Conservation (phyloP, 2,329 filamentous ascomycete genomes). For the Epichloe sp. region DNA sequence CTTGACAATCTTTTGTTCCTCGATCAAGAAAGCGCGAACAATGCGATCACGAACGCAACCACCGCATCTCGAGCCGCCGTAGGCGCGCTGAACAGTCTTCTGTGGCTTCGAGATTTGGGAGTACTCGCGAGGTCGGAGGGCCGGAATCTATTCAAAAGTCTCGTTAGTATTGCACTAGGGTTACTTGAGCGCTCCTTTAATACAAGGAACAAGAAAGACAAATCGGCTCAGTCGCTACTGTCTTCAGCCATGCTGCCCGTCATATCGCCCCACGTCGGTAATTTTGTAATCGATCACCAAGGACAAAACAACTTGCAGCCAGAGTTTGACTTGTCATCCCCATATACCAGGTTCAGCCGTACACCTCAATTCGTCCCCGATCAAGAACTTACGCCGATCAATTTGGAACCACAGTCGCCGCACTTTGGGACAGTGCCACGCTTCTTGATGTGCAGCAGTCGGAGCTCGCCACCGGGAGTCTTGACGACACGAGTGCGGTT, state of each 20-base stretch:
- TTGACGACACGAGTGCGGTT: slow-evolving; percentile 94
- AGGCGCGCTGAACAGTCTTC: slow-evolving; percentile 98
- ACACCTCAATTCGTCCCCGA: slow-evolving; percentile 8
- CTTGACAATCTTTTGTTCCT: slow-evolving; percentile 99
- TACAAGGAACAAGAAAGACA: not conserved
- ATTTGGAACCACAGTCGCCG: slow-evolving; percentile 96
- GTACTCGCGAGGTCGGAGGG: slow-evolving; percentile 97
- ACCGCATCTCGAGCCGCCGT: slow-evolving; percentile 95
- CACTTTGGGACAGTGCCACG: slow-evolving; percentile 96
- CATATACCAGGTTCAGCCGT: not conserved
- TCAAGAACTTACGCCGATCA: slow-evolving; percentile 75
- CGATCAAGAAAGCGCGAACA: slow-evolving; percentile 95
- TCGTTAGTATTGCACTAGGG: slow-evolving; percentile 7
- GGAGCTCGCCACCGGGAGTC: slow-evolving; percentile 91
- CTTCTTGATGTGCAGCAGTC: slow-evolving; percentile 99
- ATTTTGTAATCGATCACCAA: not conserved
- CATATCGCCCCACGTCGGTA: not conserved
- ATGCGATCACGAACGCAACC: slow-evolving; percentile 98
- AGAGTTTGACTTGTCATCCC: not conserved
- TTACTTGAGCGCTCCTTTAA: not conserved
- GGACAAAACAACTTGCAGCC: not conserved
- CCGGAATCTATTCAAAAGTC: slow-evolving; percentile 57
- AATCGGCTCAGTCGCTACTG: not conserved
- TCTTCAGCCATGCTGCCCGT: not conserved
- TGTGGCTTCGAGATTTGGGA: slow-evolving; percentile 92